These are phyloP conservation scores for Annulohypoxylon stygium DNA, from an alignment of 495 filamentous ascomycete species.

Conservation along the genomic window DNA sequence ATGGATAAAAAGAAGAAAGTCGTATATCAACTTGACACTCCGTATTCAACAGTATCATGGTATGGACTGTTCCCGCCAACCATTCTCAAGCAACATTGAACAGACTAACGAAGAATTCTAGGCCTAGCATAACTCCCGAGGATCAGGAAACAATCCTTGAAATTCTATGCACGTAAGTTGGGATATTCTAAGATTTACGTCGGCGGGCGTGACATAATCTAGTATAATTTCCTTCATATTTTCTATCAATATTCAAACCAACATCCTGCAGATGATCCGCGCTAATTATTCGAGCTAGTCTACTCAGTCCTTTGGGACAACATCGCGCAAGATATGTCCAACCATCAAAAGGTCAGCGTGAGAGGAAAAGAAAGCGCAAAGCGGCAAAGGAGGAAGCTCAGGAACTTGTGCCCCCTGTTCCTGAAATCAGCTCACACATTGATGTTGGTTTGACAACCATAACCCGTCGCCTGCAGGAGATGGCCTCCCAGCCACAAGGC, in stretches of 20 bases:
- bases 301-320: constrained; percentile 68
- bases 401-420: constrained; percentile 52
- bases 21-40: constrained; percentile 58
- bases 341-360: constrained; percentile 67
- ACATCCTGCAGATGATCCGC: neutral
- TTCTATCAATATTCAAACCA: neutral
- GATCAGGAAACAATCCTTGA: constrained; percentile 68
- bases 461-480: constrained; percentile 65
- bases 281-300: constrained; percentile 52
- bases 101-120: constrained; percentile 37
- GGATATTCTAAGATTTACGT: neutral
- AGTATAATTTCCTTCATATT: neutral
- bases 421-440: constrained; percentile 64
- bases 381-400: constrained; percentile 38
- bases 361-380: constrained; percentile 59
- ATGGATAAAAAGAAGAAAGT: constrained; percentile 58
- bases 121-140: constrained; percentile 62
- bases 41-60: constrained; percentile 57
- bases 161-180: constrained; percentile 66
- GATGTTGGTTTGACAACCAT: constrained; percentile 71
- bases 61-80: constrained; percentile 22
- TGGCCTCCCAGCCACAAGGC: constrained; percentile 43
- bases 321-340: constrained; percentile 62
- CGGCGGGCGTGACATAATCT: too few species aligned
- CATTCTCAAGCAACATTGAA: neutral